Evolutionary conservation across 2,329 filamentous ascomycete genomes (phyloP).

Genomic region (Ophiostoma pallidulum): DNA sequence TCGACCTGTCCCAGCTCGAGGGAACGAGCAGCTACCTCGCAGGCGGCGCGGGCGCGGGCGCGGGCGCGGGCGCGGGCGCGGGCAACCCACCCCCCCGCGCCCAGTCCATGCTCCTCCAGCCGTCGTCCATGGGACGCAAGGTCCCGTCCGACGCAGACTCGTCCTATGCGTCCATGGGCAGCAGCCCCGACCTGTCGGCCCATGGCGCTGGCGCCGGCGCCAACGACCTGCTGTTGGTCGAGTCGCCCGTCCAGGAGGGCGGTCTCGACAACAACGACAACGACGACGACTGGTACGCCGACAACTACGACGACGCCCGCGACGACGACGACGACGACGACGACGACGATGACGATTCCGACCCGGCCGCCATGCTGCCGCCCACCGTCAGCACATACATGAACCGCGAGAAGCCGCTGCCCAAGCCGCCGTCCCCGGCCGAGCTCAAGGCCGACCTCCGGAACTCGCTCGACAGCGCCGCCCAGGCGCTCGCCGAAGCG

Average conservation of each 20-base stretch:
- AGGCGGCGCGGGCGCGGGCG: no score
- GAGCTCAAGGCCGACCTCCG: slow-evolving; percentile 63
- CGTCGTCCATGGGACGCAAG: neutral
- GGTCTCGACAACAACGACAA: slow-evolving; percentile 23
- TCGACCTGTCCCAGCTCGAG: slow-evolving; percentile 49
- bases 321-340: slow-evolving; percentile 37
- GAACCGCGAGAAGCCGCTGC: slow-evolving; percentile 68
- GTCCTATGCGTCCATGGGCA: slow-evolving; percentile 50
- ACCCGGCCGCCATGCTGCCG: slow-evolving; percentile 75
- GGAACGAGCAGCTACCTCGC: slow-evolving; percentile 11
- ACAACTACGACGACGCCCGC: slow-evolving; percentile 42
- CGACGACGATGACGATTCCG: slow-evolving; percentile 46
- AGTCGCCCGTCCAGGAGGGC: slow-evolving; percentile 39
- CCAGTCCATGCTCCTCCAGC: slow-evolving; percentile 6
- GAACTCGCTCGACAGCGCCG: slow-evolving; percentile 58
- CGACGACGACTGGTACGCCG: slow-evolving; percentile 40
- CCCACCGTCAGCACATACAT: slow-evolving; percentile 96
- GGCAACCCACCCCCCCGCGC: slow-evolving; percentile 3
- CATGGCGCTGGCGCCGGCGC: slow-evolving; percentile 29
- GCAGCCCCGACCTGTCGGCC: slow-evolving; percentile 52
- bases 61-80: no score
- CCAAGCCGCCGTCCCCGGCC: slow-evolving; percentile 72
- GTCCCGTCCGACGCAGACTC: slow-evolving; percentile 43
- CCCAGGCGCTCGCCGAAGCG: slow-evolving; percentile 55
- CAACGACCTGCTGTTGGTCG: slow-evolving; percentile 24